Evolutionary conservation across 1,284 basidiomycete species (phyloP).

Genomic region (Gymnopus androsaceus): DNA sequence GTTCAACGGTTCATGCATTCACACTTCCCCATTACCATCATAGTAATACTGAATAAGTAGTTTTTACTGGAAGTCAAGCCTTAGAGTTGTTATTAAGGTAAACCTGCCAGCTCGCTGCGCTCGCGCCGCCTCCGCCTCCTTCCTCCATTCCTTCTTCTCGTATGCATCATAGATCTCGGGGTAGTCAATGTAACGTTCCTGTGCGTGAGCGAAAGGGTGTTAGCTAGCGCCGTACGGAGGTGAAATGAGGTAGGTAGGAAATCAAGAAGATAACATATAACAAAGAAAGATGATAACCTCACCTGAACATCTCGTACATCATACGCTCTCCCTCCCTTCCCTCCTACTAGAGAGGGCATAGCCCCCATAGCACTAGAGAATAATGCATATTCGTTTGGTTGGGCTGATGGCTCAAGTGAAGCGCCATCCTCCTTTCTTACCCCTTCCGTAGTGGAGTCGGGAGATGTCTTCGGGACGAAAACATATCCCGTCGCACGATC

Average conservation of each 20-base stretch:
- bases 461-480: constrained; percentile 62
- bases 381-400: constrained; percentile 67
- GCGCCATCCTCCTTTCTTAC: constrained; percentile 55
- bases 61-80: too few relatives aligned
- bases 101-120: too few relatives aligned
- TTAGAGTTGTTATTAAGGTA: too few relatives aligned
- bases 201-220: constrained; percentile 38
- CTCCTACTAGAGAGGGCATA: constrained; percentile 49
- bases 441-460: constrained; percentile 23
- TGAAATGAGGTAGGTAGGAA: neutral
- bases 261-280: neutral
- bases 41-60: too few relatives aligned
- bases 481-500: constrained; percentile 91
- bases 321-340: constrained; percentile 64
- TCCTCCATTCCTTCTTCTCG: constrained; percentile 71
- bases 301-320: constrained; percentile 47
- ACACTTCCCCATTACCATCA: too few relatives aligned
- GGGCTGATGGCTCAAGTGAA: constrained; percentile 42
- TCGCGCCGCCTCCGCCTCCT: constrained; percentile 64
- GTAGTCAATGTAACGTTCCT: constrained; percentile 87
- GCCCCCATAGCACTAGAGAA: constrained; percentile 67
- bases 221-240: neutral
- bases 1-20: too few relatives aligned
- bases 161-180: constrained; percentile 77
- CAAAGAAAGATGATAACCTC: neutral